Base-by-base conservation (phyloP, 2,329 filamentous ascomycete species). In the Zymoseptoria brevis region DNA sequence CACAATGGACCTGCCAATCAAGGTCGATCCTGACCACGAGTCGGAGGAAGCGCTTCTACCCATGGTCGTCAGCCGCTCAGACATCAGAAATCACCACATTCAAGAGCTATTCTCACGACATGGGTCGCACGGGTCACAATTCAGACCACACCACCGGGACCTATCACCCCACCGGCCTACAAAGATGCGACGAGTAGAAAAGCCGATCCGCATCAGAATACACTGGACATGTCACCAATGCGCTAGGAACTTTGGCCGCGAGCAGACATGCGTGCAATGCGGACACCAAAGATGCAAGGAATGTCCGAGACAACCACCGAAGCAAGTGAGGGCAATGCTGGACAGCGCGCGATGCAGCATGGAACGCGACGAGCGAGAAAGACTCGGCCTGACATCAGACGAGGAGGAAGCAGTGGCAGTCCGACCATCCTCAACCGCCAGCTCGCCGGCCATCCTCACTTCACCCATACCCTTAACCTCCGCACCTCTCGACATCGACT, bases 221-320 rank as follows among this genome's bases (percentile, higher is more conserved):
- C 87, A 89, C 72, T 84, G 87, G 66, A 86, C 83, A 63, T 96
- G 92, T 74, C 92, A 96, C 75, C 81, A 83, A 66, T 96, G 92
- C 77, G 83, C 86, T 60, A 83, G 87, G 13, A 82, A 83, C 22
- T 96, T 93, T 72, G 86, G 87, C 58, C 74, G 82, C 19, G 83
- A 87, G 68, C 90, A 87, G 75, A 80, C 87, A 60, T 96, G 92
- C 75, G 74, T 81, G 64, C 83, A 83, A 65, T 96, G 92, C 77
- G 81, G 88, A 66, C 92, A 96, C 75, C 79, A 79, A 53, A 84
- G 89, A 65, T 96, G 92, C 82, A 87, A 84, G 70, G 85, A 88
- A 69, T 96, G 92, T 73, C 83, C 85, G 26, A 85, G 89, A 57
- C 84, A 87, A 68, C 91, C 91, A 35, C 78, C 82, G 56, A 85